Conservation (phyloP, 768 basidiomycete species). For the Boletus tomentosulus region DNA sequence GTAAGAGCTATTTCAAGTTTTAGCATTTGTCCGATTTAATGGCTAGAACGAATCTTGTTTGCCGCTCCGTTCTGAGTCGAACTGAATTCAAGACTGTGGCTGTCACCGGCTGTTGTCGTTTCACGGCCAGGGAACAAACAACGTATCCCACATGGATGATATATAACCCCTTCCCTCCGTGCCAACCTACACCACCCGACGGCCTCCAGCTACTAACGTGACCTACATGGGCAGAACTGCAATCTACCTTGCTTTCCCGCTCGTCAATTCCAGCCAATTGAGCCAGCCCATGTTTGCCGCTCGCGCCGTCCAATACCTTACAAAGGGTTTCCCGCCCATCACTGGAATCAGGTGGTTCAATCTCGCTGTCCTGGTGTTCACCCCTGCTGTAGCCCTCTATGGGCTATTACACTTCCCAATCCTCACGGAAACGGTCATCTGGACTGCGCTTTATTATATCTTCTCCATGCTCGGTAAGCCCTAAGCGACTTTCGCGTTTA, state of each 20-base stretch:
- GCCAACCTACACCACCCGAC: slow-evolving; percentile 14
- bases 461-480: slow-evolving; percentile 79
- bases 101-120: slow-evolving; percentile 19
- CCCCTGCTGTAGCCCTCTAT: slow-evolving; percentile 67
- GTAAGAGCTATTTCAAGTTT: slow-evolving; percentile 3
- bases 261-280: background rate
- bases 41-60: slow-evolving; percentile 16
- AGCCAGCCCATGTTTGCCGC: slow-evolving; percentile 9
- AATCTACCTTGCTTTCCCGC: background rate
- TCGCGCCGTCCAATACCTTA: slow-evolving; percentile 12
- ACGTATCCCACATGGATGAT: slow-evolving; percentile 22
- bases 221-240: background rate
- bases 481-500: slow-evolving; percentile 1
- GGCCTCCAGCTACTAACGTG: background rate
- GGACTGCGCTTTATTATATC: slow-evolving; percentile 68
- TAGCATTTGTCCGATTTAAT: slow-evolving; percentile 4
- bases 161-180: slow-evolving; percentile 24
- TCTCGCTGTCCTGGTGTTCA: slow-evolving; percentile 60
- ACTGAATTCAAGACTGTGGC: slow-evolving; percentile 13
- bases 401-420: slow-evolving; percentile 52
- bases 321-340: slow-evolving; percentile 42
- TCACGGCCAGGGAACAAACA: slow-evolving; percentile 11
- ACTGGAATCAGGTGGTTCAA: slow-evolving; percentile 75
- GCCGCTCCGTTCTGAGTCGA: slow-evolving; percentile 13
- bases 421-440: slow-evolving; percentile 52